Evolutionary conservation across 805 yeast species (phyloP).

Genomic region (Myxozyma sirexii): DNA sequence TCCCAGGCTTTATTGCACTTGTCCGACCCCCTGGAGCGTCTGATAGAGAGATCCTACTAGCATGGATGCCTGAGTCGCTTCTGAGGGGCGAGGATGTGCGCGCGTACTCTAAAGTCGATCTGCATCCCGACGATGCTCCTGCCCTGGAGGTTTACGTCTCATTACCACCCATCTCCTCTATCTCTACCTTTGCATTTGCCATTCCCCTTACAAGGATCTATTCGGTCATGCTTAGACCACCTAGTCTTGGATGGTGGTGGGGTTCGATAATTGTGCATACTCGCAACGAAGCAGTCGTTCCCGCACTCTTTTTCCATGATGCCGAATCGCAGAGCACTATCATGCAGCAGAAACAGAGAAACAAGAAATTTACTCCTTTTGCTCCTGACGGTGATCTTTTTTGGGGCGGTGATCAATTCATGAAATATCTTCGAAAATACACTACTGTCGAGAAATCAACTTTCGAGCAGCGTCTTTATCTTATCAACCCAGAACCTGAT

Average conservation of each 20-base stretch:
- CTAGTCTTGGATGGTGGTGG: constrained; percentile 86
- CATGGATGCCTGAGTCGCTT: constrained; percentile 62
- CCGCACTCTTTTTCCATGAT: constrained; percentile 91
- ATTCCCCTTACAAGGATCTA: constrained; percentile 62
- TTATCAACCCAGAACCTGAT: constrained; percentile 75
- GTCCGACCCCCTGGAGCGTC: constrained; percentile 53
- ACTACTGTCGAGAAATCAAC: constrained; percentile 69
- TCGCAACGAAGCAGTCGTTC: constrained; percentile 62
- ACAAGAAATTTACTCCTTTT: constrained; percentile 75
- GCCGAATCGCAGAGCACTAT: constrained; percentile 77
- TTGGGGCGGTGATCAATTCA: constrained; percentile 91
- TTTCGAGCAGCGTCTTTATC: constrained; percentile 68
- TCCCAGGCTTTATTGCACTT: constrained; percentile 74
- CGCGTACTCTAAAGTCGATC: constrained; percentile 55
- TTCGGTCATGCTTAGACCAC: constrained; percentile 81
- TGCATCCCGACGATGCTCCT: constrained; percentile 42
- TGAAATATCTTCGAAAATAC: constrained; percentile 55
- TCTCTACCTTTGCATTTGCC: constrained; percentile 70
- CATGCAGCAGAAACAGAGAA: constrained; percentile 59
- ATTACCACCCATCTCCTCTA: constrained; percentile 56
- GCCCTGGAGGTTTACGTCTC: constrained; percentile 46
- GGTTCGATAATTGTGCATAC: constrained; percentile 83
- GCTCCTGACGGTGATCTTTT: constrained; percentile 53
- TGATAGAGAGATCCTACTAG: constrained; percentile 58
- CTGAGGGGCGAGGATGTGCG: constrained; percentile 52